phyloP scores from a whole-genome alignment of 2,329 filamentous ascomycete species.

The Fusarium paranaense region DNA sequence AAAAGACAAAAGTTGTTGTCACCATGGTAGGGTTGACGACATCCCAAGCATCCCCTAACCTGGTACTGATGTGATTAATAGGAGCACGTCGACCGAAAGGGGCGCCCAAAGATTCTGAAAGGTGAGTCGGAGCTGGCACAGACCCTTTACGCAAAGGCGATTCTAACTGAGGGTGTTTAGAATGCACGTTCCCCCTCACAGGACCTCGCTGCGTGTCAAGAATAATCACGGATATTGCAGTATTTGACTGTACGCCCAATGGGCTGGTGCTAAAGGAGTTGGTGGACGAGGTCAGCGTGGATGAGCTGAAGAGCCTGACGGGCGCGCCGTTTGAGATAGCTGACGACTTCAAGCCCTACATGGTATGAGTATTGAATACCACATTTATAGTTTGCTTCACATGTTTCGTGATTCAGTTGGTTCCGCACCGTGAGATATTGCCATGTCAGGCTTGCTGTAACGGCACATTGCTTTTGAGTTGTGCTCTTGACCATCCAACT shows the following conservation, averaged over 20 bases:
- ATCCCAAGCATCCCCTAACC: fast-evolving
- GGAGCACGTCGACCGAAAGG: conserved; percentile 94
- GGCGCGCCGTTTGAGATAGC: not conserved
- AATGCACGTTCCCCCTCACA: conserved; percentile 87
- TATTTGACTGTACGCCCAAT: conserved; percentile 1
- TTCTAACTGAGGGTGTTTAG: not conserved
- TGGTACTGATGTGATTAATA: not conserved
- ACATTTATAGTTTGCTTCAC: not conserved
- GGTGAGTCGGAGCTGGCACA: conserved; percentile 54
- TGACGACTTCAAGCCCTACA: not conserved
- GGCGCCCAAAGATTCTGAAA: conserved; percentile 89
- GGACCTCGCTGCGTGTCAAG: conserved; percentile 87
- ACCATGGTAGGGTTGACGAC: conserved; percentile 67
- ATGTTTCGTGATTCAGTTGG: not conserved
- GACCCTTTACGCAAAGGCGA: not conserved
- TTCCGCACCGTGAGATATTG: not conserved
- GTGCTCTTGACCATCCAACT: too few relatives aligned
- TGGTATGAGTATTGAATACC: not conserved
- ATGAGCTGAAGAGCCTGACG: not conserved
- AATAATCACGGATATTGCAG: conserved; percentile 82
- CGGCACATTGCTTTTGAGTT: too few relatives aligned
- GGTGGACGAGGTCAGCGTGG: not conserved
- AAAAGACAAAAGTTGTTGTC: conserved; percentile 87
- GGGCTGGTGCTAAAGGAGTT: conserved; percentile 4
- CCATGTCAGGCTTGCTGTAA: not conserved